Base-by-base conservation (phyloP, 1,139 yeast genomes). In the Spathaspora sp. region DNA sequence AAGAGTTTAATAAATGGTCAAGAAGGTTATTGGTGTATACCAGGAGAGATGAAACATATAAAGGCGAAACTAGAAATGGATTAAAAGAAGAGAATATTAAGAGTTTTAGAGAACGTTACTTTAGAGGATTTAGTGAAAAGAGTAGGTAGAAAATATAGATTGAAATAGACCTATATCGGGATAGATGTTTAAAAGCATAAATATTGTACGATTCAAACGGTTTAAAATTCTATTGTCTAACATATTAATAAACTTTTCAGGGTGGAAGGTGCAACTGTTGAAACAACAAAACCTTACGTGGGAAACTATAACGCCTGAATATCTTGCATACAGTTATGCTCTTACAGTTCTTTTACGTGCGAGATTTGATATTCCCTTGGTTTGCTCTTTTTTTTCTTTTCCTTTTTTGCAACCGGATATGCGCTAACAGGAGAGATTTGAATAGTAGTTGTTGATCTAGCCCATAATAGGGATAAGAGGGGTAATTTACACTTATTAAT, bases 1-100 rank as follows among this genome's bases (percentile, higher is more conserved):
- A 93, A 61, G 89, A 83, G 53, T 93, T 93, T 65, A 84, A 88
- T 64, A 89, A 86, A 64, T 95, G 95, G 99, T 86, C 96, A 13
- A 76, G 99, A 61, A 74, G 97, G 56, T 72, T 91, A 43, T 66
- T 93, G 45, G 93, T 87, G 7, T 93, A 91, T 60, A 83, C 83
- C 41, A 84, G 89, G 59, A 70, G 88, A 49, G 91, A 81, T 20
- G 68, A 58, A 0, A 58, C 58, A 10, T 86, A 76, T 58, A 66
- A 74, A 48, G 97, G 97, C 0, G 72, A 72, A 31, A 76, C 84
- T 3, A 63, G 74, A 26, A 74, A 76, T 57, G 82, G 72, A 41
- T 63, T 64, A 59, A 74, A 60, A 54, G 74, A 59, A 43, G 55
- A 64, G 43, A 67, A 70, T 42, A 70, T 70, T 29, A 73, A 76